These are phyloP conservation scores for Aspergillaceae sp. DNA, from an alignment of 2,329 filamentous ascomycete species.

Conservation along the genomic window DNA sequence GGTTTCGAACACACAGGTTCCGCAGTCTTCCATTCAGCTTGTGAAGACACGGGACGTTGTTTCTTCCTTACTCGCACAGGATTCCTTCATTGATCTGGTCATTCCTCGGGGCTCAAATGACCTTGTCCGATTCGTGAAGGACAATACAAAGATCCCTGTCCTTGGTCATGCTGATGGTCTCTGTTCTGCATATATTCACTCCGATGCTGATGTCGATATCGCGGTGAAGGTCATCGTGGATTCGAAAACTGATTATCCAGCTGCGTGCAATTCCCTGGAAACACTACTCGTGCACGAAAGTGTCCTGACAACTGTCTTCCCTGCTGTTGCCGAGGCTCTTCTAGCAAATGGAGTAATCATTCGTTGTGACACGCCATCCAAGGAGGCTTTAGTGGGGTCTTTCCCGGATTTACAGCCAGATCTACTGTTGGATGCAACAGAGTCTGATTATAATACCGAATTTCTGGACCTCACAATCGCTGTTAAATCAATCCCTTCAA, in stretches of 20 bases:
- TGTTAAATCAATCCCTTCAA: conserved; percentile 61
- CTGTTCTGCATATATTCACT: conserved; percentile 77
- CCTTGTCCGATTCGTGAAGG: conserved; percentile 81
- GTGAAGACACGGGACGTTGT: conserved; percentile 90
- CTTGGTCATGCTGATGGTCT: conserved; percentile 93
- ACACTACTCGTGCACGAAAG: conserved; percentile 75
- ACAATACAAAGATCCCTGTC: conserved; percentile 85
- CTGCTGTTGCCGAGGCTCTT: conserved; percentile 64
- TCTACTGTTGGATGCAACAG: conserved; percentile 56
- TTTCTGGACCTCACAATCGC: conserved; percentile 79
- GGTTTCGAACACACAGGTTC: conserved; percentile 63
- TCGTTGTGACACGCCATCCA: conserved; percentile 65
- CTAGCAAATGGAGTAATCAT: conserved; percentile 69
- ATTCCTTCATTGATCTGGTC: conserved; percentile 85
- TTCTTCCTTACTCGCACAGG: conserved; percentile 74
- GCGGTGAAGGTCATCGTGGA: conserved; percentile 74
- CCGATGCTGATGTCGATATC: conserved; percentile 63
- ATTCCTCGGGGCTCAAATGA: conserved; percentile 89
- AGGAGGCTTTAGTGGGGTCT: conserved; percentile 49
- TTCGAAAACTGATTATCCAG: conserved; percentile 88
- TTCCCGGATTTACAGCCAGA: conserved; percentile 37
- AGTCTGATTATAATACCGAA: conserved; percentile 75
- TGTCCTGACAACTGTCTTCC: conserved; percentile 59
- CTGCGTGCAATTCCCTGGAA: conserved; percentile 91
- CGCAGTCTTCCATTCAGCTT: conserved; percentile 81